A percentile compares a stretch with the other conserved stretches of the same genome.
phyloP scores from a whole-genome alignment of 2,329 filamentous ascomycete genomes.

The Ceratocystis albifundus region DNA sequence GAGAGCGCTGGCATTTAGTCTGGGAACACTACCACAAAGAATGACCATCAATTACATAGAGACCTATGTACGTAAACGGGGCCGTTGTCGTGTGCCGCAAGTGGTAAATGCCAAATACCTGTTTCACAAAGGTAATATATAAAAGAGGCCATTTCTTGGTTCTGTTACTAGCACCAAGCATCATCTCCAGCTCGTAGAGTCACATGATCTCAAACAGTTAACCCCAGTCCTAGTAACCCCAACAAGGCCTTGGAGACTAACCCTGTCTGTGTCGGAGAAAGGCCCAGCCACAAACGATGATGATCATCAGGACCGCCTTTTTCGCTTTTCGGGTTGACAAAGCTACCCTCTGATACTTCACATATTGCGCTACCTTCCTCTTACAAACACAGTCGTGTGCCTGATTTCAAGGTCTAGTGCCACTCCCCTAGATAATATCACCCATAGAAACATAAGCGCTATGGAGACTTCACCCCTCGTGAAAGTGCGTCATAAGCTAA shows the following conservation, averaged over 20 bases:
- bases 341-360: neutral
- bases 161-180: neutral
- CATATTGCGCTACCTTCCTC: neutral
- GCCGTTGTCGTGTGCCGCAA: neutral
- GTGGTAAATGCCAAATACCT: neutral
- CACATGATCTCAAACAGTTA: neutral
- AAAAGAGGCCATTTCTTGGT: no score
- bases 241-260: neutral
- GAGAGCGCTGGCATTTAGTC: no score
- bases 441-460: neutral
- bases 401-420: neutral
- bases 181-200: neutral
- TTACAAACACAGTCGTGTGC: neutral
- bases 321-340: neutral
- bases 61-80: no score
- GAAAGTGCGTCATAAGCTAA: conserved; percentile 38
- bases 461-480: conserved; percentile 63
- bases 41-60: no score
- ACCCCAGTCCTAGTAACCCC: neutral
- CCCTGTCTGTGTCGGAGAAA: neutral
- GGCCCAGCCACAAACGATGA: conserved; percentile 1
- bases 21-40: no score
- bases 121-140: neutral
- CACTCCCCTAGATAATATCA: neutral
- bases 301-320: neutral